Evolutionary conservation across 768 basidiomycete species (phyloP), one percentile per base, ranked within the genome.

Genomic region (Mycena filopes): DNA sequence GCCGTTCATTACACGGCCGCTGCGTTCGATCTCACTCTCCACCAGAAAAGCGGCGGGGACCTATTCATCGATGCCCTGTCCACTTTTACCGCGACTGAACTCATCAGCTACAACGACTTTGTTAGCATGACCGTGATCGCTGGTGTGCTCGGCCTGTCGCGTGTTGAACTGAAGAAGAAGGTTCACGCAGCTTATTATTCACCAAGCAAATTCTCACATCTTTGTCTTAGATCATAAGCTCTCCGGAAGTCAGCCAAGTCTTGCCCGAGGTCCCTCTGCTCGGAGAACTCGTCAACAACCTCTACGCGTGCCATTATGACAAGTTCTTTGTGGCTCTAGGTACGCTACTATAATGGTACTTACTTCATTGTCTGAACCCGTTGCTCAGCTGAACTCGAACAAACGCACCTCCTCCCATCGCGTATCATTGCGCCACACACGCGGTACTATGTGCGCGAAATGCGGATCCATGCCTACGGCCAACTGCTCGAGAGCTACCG

Each of bases 301-400:
- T 99, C 6, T 96, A 96, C 76, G 93, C 96, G 63, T 94, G 93
- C 69, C 93, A 96, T 71, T 99, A 99, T 75, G 89, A 94, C 74
- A 94, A 95, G 66, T 95, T 99, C 81, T 99, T 98, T 77, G 78
- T 90, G 38, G 91, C 96, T 0, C 86, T 99, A 21, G 94, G 93
- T 94, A 68, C 23, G 82, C 71, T 60, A 38, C 62, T 50, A 42
- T 28, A 54, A 48, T 67, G 38, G 15, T 47, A 46, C 53, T 36
- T 45, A n/a, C 18, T 60, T 33, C 48, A 55, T 40, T 31, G 40
- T 40, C 51, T 36, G 4, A 15, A 40, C 33, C 48, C 28, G 15
- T 7, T 28, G 23, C 36, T 48, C 70, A 94, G 95, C 96, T 20
- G 90, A 90, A 16, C 90, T 98, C 60, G 96, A 98, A 78, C 90